These are phyloP conservation scores for Bombardia bombarda DNA, from an alignment of 495 filamentous ascomycete species.

Conservation along the genomic window DNA sequence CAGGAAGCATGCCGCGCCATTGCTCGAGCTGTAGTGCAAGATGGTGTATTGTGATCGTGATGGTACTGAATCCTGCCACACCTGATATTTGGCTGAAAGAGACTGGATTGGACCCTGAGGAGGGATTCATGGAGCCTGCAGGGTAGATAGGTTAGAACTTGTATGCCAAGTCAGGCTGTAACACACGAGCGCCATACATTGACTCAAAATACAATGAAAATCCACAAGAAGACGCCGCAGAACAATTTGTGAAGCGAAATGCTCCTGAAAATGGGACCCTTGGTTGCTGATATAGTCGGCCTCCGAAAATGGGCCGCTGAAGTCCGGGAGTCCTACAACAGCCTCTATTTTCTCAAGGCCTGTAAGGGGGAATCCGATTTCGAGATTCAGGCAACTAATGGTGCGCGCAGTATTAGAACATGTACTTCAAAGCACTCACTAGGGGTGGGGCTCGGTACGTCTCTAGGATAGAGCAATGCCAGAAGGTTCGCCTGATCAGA, in stretches of 20 bases:
- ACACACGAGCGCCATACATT: conserved; percentile 38
- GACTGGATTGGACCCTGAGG: not conserved
- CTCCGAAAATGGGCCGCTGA: conserved; percentile 36
- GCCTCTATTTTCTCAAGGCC: conserved; percentile 43
- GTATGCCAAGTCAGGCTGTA: too few relatives aligned
- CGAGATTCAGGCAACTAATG: conserved; percentile 45
- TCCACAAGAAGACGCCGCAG: conserved; percentile 43
- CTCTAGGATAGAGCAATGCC: conserved; percentile 53
- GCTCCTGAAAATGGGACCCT: conserved; percentile 43
- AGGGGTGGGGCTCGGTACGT: conserved; percentile 34
- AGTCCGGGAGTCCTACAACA: conserved; percentile 43
- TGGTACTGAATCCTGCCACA: conserved; percentile 8
- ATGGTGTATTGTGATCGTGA: conserved; percentile 32
- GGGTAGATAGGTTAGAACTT: too few relatives aligned
- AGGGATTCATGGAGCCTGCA: too few relatives aligned
- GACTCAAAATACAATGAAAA: conserved; percentile 41
- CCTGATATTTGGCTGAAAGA: conserved; percentile 6
- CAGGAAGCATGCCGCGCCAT: conserved; percentile 48
- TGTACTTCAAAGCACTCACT: too few relatives aligned
- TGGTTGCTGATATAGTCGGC: conserved; percentile 42
- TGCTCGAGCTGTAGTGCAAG: conserved; percentile 42
- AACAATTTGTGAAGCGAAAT: conserved; percentile 51
- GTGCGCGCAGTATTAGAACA: too few relatives aligned
- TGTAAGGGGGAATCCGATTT: conserved; percentile 47
- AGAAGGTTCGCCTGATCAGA: conserved; percentile 47